Evolutionary conservation across 257 asterid genomes (phyloP), one percentile per base, ranked within the genome.

Genomic region (Nicotiana undulata): DNA sequence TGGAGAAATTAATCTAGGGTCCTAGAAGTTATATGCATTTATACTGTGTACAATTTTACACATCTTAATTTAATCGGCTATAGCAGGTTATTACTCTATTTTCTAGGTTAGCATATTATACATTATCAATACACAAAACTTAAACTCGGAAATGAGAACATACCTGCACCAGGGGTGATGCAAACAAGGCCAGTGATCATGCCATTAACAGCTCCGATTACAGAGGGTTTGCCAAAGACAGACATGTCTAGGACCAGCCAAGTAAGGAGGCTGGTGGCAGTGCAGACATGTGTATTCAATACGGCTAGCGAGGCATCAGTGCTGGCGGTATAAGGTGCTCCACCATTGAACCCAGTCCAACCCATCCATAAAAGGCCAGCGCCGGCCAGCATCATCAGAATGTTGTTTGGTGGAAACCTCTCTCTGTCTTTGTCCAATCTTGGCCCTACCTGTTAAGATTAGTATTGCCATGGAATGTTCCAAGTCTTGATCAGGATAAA

Each of bases 311-410:
- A 82, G 0, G 91, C 83, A 3, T 81, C 56, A 0, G 78, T 60
- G 75, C 77, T 85, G 29, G 93, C 86, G 0, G 92, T 90, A 28
- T 89, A 91, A 6, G 92, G 90, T 2, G 89, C 95, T 15, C 93
- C 93, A 22, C 95, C 95, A 16, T 91, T 91, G 90, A 91, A 91
- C 34, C 95, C 95, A 0, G 86, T 85, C 95, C 93, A 89, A 1
- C 95, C 95, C 77, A 91, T 77, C 95, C 94, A 90, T 49, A 90
- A 29, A 85, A 90, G 81, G 15, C 93, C 95, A 1, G 83, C 93
- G 12, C 95, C 95, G 67, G 86, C 90, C 61, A 89, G 29, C 90
- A 88, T 87, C 85, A 91, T 31, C 18, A 85, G 79, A 56, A 85
- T 58, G 84, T 87, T 89, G 86, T 89, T 91, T 12, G 95, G 89